Evolutionary conservation across 2,329 filamentous ascomycete species (phyloP), one percentile per base, ranked within the genome.

Genomic region (Pleurostoma richardsiae): DNA sequence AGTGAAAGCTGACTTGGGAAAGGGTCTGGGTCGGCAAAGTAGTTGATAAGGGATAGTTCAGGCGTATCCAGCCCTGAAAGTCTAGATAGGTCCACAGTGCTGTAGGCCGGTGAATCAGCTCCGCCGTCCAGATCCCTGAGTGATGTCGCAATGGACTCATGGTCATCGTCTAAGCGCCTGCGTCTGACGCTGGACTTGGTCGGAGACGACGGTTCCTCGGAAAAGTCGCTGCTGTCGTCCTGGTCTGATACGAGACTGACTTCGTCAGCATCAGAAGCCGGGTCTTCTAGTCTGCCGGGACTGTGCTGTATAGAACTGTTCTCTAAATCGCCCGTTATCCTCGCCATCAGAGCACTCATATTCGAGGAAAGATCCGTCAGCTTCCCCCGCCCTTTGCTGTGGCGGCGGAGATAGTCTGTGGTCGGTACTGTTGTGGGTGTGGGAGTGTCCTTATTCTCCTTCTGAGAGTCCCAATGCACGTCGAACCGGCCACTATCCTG

Each of bases 21-120:
- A 7, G 80, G 80, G 54, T 84, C 78, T 4, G 79, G 76, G 28
- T 83, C 79, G 2, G 76, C 73, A 54, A 85, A 82, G 54, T 81
- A 79, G 41, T 69, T 74, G 4, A 72, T 63, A 11, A 84, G 64
- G 0, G 80, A 63, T 7, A 76, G 58, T 40, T 81, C 77, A 6
- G 70, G 65, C 0, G 68, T 62, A 26, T 77, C 76, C 4, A 69
- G 69, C 47, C 70, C 73, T 8, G 71, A 71, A 2, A 77, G 59
- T 29, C 70, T 69, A 0, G 73, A 71, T 11, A 82, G 55, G 39
- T 82, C 79, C 19, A 72, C 59, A 3, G 73, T 68, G 8, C 73
- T 61, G 45, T 74, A 70, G 2, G 72, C 68, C 3, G 77, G 72
- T 2, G 69, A 60, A 19, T 74, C 71, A 42, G 77, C 72, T 4